These are phyloP conservation scores for Oemleria cerasiformis DNA, from an alignment of 306 rosid species.

Conservation along the genomic window DNA sequence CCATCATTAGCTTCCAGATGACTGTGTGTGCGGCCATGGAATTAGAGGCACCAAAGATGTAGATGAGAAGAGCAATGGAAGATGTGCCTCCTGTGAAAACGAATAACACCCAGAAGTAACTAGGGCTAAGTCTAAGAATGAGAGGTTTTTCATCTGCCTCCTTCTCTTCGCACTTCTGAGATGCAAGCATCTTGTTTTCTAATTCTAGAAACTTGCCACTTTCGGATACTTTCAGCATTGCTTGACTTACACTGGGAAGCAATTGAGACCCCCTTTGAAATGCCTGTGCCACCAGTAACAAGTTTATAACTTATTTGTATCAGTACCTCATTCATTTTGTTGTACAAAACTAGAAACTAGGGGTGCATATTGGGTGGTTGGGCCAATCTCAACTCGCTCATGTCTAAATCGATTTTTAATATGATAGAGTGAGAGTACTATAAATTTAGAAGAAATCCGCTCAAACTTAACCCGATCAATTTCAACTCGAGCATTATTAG, in stretches of 20 bases:
- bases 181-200: conserved; percentile 35
- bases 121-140: conserved; percentile 33
- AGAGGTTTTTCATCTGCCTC: conserved; percentile 15
- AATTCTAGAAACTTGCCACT: conserved; percentile 23
- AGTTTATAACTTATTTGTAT: not conserved
- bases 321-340: no score
- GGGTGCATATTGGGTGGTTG: no score
- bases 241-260: conserved; percentile 30
- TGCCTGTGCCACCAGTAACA: conserved; percentile 27
- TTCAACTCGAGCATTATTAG: no score
- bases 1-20: conserved; percentile 18
- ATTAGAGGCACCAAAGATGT: not conserved
- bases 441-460: no score
- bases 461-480: no score
- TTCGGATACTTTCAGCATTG: conserved; percentile 33
- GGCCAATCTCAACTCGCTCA: no score
- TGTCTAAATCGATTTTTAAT: no score
- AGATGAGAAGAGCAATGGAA: conserved; percentile 32
- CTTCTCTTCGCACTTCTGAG: conserved; percentile 24
- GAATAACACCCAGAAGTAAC: conserved; percentile 33
- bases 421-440: no score
- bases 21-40: conserved; percentile 3
- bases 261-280: conserved; percentile 34
- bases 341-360: no score
- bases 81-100: conserved; percentile 34